These are phyloP conservation scores for Solanum piurae DNA, from an alignment of 257 asterid species.

Conservation along the genomic window DNA sequence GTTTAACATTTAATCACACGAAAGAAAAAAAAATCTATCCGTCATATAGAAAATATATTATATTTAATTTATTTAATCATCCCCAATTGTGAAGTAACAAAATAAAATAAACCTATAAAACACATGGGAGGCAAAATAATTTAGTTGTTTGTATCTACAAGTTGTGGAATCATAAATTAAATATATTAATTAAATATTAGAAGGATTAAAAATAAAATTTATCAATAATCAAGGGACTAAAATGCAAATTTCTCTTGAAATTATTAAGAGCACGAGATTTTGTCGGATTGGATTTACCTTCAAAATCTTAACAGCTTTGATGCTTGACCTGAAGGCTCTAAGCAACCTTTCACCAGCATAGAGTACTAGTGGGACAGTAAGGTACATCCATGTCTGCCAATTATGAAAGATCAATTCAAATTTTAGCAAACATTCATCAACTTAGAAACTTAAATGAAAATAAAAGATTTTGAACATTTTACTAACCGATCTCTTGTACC, in stretches of 20 bases:
- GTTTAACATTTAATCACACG: background rate
- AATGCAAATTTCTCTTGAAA: background rate
- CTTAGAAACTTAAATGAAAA: background rate
- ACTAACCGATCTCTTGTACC: slow-evolving; percentile 63
- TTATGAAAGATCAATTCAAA: background rate
- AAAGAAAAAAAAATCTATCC: background rate
- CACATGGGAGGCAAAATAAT: background rate
- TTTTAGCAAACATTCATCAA: background rate
- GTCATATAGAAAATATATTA: background rate
- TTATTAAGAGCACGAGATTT: background rate
- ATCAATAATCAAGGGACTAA: background rate
- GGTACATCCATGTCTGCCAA: slow-evolving; percentile 81
- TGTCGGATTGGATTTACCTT: slow-evolving; percentile 29
- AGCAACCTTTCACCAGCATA: slow-evolving; percentile 61
- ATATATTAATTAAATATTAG: background rate
- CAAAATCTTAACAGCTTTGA: slow-evolving; percentile 57
- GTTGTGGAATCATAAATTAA: background rate
- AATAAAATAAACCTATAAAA: background rate
- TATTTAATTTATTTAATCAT: background rate
- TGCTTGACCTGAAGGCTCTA: slow-evolving; percentile 65
- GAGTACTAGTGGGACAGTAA: slow-evolving; percentile 46
- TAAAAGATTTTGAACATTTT: background rate
- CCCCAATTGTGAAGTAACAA: background rate
- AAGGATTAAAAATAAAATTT: background rate
- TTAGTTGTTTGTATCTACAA: no score